Conservation (phyloP, 179 eudicot species). For the Corrigiola litoralis region DNA sequence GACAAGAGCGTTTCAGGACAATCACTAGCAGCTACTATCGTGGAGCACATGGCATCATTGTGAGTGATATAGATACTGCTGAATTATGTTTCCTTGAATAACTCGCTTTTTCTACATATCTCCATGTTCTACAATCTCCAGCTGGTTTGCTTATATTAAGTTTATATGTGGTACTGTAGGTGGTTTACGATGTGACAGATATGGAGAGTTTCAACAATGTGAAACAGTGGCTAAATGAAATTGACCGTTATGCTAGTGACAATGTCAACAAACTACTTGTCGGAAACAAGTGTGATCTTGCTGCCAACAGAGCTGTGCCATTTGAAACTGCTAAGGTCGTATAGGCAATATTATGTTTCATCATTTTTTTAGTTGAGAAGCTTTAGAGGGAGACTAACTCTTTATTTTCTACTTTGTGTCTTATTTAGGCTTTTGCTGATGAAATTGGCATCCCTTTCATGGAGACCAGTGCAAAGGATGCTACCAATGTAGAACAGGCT, state of each 20-base stretch:
- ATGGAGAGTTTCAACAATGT: conserved; percentile 45
- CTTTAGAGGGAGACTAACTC: neutral
- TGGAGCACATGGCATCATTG: conserved; percentile 84
- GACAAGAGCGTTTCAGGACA: conserved; percentile 84
- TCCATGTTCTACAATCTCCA: neutral
- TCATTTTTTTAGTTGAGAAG: neutral
- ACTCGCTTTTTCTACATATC: neutral
- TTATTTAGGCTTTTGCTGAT: conserved; percentile 36
- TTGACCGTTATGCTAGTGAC: conserved; percentile 43
- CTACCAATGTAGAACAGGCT: conserved; percentile 42
- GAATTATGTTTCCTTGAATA: neutral
- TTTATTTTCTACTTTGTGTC: neutral
- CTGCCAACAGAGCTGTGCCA: conserved; percentile 38
- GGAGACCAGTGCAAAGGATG: conserved; percentile 47
- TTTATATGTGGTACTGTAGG: conserved; percentile 18
- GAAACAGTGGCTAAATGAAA: conserved; percentile 41
- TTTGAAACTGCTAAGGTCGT: conserved; percentile 40
- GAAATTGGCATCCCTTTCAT: conserved; percentile 39
- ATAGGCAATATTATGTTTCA: neutral
- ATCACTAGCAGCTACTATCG: conserved; percentile 89
- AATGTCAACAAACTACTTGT: conserved; percentile 40
- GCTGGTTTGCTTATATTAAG: conserved; percentile 10
- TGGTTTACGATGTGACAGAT: conserved; percentile 41
- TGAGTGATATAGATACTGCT: conserved; percentile 28
- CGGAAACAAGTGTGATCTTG: conserved; percentile 43